Base-by-base conservation (phyloP, 2,329 filamentous ascomycete genomes). In the Pyrenochaeta sp. region DNA sequence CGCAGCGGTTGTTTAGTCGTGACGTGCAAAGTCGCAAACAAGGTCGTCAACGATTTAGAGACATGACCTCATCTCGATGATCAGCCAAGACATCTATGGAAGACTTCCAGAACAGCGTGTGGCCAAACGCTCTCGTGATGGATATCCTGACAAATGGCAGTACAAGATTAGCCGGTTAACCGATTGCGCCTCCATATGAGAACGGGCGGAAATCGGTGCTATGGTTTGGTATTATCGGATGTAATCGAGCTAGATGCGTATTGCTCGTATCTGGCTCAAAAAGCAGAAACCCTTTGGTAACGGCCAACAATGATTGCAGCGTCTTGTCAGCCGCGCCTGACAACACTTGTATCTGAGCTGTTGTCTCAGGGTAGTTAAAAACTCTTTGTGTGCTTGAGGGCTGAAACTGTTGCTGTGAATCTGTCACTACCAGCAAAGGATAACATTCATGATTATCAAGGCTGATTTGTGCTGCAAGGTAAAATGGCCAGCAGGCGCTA, bases 11-110 rank as follows among this genome's bases (percentile, higher is more conserved):
- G 25, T 37, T 39, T 48, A 22, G 50, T 46, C n/a, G 48, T 62
- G 56, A 62, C 59, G 56, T 56, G 50, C 30, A 27, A 24, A 40
- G 22, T 56, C 50, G 37, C 48, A 36, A 47, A 47, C 32, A 47
- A 2, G 5, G n/a, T 40, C 37, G 22, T 19, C 22, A 39, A 39
- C 36, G 13, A 28, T 32, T 30, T 22, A 19, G 32, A 36, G 13
- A 50, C 5, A 56, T 62, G 56, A 59, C 45, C 56, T 64, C 61
- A 59, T 61, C n/a, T 39, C 27, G 53, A 32, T 39, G 42, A 57
- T 58, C 53, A 3, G 27, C 25, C 25, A 43, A 28, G 39, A 42
- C 27, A n/a, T 27, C 27, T n/a, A 12, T 44, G 27, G 25, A 19
- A 19, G 28, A 34, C 54, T 32, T 36, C 48, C 15, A 43, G 50